phyloP scores from a whole-genome alignment of 768 basidiomycete species.

The Leccinum longicurvipes region DNA sequence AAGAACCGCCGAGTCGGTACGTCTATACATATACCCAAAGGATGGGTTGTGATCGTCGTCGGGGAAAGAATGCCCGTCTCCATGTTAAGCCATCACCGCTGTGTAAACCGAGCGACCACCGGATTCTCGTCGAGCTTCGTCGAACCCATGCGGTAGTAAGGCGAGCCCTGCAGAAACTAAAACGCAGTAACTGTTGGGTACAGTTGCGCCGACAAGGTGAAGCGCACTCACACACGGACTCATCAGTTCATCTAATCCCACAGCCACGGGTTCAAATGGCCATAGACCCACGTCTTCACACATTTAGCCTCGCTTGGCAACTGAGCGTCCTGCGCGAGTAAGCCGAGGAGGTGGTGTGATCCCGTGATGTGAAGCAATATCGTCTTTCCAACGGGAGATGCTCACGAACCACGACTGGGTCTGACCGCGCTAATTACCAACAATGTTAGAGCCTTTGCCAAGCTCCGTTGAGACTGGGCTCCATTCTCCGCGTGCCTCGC shows the following conservation, averaged over 20 bases:
- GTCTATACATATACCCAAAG: neutral
- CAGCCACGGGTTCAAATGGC: neutral
- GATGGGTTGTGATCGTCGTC: neutral
- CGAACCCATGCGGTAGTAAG: neutral
- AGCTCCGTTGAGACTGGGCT: slow-evolving; percentile 1
- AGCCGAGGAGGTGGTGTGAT: slow-evolving; percentile 11
- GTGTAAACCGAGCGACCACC: neutral
- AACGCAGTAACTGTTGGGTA: neutral
- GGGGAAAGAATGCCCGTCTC: slow-evolving; percentile 5
- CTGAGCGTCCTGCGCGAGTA: slow-evolving; percentile 6
- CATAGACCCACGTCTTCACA: neutral
- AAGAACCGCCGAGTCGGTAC: neutral
- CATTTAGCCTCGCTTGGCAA: neutral
- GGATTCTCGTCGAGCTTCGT: neutral
- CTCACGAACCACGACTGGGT: neutral
- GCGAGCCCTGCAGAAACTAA: neutral
- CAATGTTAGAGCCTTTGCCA: neutral
- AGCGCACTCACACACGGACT: neutral
- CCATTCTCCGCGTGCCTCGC: neutral
- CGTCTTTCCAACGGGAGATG: neutral
- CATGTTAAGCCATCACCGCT: slow-evolving; percentile 1
- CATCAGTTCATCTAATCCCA: neutral
- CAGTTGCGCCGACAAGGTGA: neutral
- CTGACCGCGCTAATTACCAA: neutral
- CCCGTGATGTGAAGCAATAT: slow-evolving; percentile 7